These are phyloP conservation scores for Colletotrichum abscissum DNA, from an alignment of 2,329 filamentous ascomycete genomes.

Conservation along the genomic window DNA sequence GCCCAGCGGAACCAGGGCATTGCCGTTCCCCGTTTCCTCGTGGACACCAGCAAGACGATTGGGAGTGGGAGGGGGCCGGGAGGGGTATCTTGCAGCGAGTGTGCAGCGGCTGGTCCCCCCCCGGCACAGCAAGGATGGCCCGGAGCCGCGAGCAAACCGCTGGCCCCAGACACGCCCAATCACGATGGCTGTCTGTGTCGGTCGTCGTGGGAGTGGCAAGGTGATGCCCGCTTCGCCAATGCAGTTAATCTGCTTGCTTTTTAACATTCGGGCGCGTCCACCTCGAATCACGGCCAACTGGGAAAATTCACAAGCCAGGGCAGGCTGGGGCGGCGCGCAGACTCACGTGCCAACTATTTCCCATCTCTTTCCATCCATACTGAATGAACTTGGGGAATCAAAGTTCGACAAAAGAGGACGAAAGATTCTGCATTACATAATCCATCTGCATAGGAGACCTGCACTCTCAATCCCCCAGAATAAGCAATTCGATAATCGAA, in stretches of 20 bases:
- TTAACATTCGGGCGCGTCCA: constrained; percentile 11
- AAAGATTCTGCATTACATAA: not conserved
- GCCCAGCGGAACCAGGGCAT: constrained; percentile 14
- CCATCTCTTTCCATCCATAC: not conserved
- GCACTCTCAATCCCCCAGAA: not conserved
- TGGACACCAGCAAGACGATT: not conserved
- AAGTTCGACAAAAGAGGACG: not conserved
- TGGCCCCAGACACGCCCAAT: constrained; percentile 4
- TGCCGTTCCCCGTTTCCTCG: not conserved
- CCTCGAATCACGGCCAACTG: constrained; percentile 18
- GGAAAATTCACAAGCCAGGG: constrained; percentile 27
- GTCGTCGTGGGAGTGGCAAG: constrained; percentile 3
- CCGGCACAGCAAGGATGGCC: constrained; percentile 13
- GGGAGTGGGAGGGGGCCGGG: not conserved
- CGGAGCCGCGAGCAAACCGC: not conserved
- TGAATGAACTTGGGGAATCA: not conserved
- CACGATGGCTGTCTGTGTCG: not conserved
- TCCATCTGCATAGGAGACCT: not conserved
- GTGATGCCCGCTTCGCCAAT: constrained; percentile 11
- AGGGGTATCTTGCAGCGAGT: constrained; percentile 4
- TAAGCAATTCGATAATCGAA: constrained; percentile 8
- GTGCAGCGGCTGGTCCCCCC: not conserved
- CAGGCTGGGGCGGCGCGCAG: constrained; percentile 2
- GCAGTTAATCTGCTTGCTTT: not conserved
- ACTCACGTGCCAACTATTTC: constrained; percentile 10